These are phyloP conservation scores for Septoria linicola DNA, from an alignment of 2,329 filamentous ascomycete species.

Conservation along the genomic window DNA sequence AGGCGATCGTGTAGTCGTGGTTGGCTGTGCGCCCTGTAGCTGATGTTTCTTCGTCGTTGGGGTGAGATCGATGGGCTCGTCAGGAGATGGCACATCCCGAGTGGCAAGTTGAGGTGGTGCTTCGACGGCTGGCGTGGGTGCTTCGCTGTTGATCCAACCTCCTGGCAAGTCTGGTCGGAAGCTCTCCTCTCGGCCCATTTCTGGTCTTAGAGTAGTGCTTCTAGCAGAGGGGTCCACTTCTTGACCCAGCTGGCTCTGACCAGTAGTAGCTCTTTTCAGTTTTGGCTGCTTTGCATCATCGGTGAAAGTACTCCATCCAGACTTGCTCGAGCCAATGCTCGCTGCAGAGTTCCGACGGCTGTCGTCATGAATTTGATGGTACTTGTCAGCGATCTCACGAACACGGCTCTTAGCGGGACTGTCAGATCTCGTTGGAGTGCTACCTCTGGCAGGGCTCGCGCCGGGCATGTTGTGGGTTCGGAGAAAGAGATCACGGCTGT, in stretches of 20 bases:
- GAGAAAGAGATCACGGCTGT: slow-evolving; percentile 31
- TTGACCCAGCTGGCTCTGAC: slow-evolving; percentile 17
- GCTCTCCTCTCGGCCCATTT: slow-evolving; percentile 24
- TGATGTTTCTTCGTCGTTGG: slow-evolving; percentile 34
- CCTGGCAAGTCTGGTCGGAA: slow-evolving; percentile 55
- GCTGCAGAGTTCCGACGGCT: slow-evolving; percentile 45
- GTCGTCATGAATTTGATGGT: slow-evolving; percentile 42
- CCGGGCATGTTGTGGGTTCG: slow-evolving; percentile 27
- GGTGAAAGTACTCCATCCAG: slow-evolving; percentile 40
- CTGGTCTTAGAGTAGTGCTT: slow-evolving; percentile 16
- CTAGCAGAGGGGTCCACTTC: slow-evolving; percentile 5
- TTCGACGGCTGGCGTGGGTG: slow-evolving; percentile 43
- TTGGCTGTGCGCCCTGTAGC: slow-evolving; percentile 12
- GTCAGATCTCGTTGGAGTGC: slow-evolving; percentile 24
- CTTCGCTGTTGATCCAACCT: slow-evolving; percentile 52
- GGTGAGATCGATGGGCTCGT: slow-evolving; percentile 34
- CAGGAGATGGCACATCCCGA: slow-evolving; percentile 12
- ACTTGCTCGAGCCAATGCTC: slow-evolving; percentile 42
- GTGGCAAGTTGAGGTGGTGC: slow-evolving; percentile 26
- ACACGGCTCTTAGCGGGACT: slow-evolving; percentile 50
- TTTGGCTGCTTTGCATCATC: slow-evolving; percentile 18
- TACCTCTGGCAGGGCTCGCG: slow-evolving; percentile 14
- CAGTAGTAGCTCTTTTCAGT: slow-evolving; percentile 22
- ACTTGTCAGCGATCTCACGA: slow-evolving; percentile 52
- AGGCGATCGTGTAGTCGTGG: slow-evolving; percentile 10